These are phyloP conservation scores for Apiotrichum laibachii DNA, from an alignment of 1,284 basidiomycete species.

Conservation along the genomic window DNA sequence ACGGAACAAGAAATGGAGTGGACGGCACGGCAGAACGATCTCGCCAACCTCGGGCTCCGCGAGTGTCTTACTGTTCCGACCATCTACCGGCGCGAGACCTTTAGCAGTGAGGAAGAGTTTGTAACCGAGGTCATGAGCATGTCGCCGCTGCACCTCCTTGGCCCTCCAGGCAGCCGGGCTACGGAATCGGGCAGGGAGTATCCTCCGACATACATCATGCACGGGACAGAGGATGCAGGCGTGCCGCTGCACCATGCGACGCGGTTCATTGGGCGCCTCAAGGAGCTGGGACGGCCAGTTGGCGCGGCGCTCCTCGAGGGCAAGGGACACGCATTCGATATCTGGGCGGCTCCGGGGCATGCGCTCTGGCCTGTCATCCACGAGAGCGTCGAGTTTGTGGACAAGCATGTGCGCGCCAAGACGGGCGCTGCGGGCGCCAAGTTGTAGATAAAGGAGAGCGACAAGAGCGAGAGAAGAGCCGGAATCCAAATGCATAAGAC, in stretches of 20 bases:
- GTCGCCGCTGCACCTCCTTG: constrained; percentile 1
- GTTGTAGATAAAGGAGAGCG: not conserved
- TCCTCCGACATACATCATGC: constrained; percentile 32
- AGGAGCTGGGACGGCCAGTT: constrained; percentile 13
- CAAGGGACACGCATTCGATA: constrained; percentile 10
- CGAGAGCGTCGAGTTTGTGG: constrained; percentile 3
- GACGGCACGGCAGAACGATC: constrained; percentile 5
- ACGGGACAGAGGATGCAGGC: constrained; percentile 24
- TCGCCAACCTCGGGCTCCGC: constrained; percentile 1
- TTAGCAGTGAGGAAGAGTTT: constrained; percentile 13
- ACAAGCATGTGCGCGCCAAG: not conserved
- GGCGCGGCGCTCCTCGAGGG: constrained; percentile 8
- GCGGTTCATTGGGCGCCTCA: constrained; percentile 9
- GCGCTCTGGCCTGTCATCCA: not conserved
- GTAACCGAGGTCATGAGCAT: not conserved
- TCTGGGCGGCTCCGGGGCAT: not conserved
- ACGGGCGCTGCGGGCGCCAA: not conserved
- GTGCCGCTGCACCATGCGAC: constrained; percentile 24
- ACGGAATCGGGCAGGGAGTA: not conserved
- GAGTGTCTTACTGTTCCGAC: constrained; percentile 3
- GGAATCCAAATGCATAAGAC: not conserved
- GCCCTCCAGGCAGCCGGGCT: not conserved
- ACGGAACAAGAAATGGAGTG: not conserved
- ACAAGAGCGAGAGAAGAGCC: not conserved
- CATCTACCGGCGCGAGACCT: constrained; percentile 17